Percentiles rank a stretch among this genome's conserved stretches.
Conservation (phyloP, 2,329 filamentous ascomycete species). For the Fusarium floridanum region DNA sequence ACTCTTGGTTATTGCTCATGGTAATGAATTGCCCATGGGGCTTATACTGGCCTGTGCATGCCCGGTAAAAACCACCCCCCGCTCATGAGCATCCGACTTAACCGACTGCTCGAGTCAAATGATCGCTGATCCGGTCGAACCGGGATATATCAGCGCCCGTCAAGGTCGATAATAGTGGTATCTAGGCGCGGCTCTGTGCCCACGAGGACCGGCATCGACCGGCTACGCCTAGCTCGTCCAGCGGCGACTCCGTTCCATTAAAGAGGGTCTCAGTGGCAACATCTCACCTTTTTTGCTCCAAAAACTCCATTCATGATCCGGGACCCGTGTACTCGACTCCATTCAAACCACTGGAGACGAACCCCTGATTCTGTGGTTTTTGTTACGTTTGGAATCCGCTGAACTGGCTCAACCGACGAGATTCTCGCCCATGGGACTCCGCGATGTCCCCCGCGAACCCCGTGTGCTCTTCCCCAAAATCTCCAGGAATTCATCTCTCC, state of each 20-base stretch:
- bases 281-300: neutral
- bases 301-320: neutral
- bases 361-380: conserved; percentile 1
- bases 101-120: conserved; percentile 32
- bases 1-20: conserved; percentile 30
- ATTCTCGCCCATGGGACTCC: conserved; percentile 15
- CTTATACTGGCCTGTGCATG: conserved; percentile 32
- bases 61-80: neutral
- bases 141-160: neutral
- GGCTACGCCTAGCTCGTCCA: conserved; percentile 9
- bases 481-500: neutral
- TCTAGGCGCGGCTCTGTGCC: conserved; percentile 4
- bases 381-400: conserved; percentile 33
- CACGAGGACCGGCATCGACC: conserved; percentile 35
- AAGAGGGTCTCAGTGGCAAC: conserved; percentile 30
- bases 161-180: neutral
- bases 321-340: conserved; percentile 1
- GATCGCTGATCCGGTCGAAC: conserved; percentile 15
- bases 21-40: neutral
- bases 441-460: conserved; percentile 30
- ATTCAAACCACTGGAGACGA: conserved; percentile 17
- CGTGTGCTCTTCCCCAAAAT: conserved; percentile 23
- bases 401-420: conserved; percentile 1
- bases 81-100: conserved; percentile 38
- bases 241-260: conserved; percentile 24